Percentiles rank a stretch among this genome's conserved stretches.
Conservation (phyloP, 768 basidiomycete species). For the Coprinellus micaceus region DNA sequence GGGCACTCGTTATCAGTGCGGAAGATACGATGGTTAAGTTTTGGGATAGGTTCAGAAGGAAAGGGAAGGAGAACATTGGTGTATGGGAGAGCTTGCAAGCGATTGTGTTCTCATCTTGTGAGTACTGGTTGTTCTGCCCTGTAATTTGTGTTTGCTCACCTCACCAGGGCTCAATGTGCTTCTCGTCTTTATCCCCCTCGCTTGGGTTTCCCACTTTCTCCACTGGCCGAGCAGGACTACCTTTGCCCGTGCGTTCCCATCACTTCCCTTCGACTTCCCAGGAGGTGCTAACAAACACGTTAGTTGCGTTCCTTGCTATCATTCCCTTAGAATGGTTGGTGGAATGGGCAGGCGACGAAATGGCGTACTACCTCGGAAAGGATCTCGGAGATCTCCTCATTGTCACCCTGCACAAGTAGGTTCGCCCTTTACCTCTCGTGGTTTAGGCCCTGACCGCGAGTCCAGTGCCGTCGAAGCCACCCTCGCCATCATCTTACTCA, state of each 20-base stretch:
- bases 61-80: constrained; percentile 43
- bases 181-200: constrained; percentile 53
- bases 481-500: constrained; percentile 63
- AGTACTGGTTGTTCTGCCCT: constrained; percentile 14
- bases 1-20: not conserved
- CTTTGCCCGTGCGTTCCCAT: constrained; percentile 42
- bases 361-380: constrained; percentile 55
- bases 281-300: not conserved
- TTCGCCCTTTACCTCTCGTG: not conserved
- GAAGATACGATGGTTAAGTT: constrained; percentile 25
- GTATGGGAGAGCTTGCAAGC: constrained; percentile 41
- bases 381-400: constrained; percentile 65
- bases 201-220: constrained; percentile 57
- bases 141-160: not conserved
- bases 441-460: not conserved
- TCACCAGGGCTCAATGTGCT: constrained; percentile 55
- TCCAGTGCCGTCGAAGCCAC: constrained; percentile 57
- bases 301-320: constrained; percentile 64
- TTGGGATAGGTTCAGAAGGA: constrained; percentile 44
- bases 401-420: constrained; percentile 65
- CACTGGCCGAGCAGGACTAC: constrained; percentile 34
- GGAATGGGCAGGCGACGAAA: constrained; percentile 60
- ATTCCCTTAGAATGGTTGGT: constrained; percentile 63
- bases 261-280: not conserved
- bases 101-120: constrained; percentile 53